Evolutionary conservation across 2,329 filamentous ascomycete genomes (phyloP).

Genomic region (Penicillium sp.): DNA sequence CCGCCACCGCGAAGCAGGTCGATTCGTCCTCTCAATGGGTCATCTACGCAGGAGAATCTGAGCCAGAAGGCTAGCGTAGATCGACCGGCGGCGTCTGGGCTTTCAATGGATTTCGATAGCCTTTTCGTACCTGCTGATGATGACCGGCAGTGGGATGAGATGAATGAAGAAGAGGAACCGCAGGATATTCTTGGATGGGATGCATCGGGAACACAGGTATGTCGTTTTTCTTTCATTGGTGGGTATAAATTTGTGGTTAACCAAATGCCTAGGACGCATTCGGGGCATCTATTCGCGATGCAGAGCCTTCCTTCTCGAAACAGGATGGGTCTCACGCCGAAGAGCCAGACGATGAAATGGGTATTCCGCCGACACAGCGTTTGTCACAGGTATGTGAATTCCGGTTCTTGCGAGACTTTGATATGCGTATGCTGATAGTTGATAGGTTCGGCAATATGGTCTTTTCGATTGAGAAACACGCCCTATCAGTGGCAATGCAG

Average conservation of each 20-base stretch:
- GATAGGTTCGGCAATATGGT: conserved; percentile 38
- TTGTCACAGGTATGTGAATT: conserved; percentile 46
- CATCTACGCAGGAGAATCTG: conserved; percentile 26
- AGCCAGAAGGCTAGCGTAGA: conserved; percentile 24
- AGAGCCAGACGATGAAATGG: conserved; percentile 34
- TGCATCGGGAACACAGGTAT: conserved; percentile 48
- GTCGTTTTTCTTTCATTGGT: background rate
- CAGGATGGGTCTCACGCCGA: conserved; percentile 12
- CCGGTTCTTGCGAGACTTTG: background rate
- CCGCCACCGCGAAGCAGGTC: conserved; percentile 29
- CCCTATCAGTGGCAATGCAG: background rate
- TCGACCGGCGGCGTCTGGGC: conserved; percentile 26
- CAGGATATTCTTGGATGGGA: conserved; percentile 64
- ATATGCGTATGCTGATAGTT: conserved; percentile 19
- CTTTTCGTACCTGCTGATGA: conserved; percentile 62
- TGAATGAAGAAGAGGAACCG: conserved; percentile 53
- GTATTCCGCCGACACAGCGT: conserved; percentile 48
- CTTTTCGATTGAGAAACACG: conserved; percentile 42
- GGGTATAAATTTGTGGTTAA: background rate
- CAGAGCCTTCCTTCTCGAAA: conserved; percentile 26
- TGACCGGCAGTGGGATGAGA: conserved; percentile 60
- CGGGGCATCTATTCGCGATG: conserved; percentile 36
- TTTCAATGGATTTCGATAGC: conserved; percentile 51
- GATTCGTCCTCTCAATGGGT: conserved; percentile 34
- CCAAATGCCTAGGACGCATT: conserved; percentile 23